These are phyloP conservation scores for Alternaria metachromatica DNA, from an alignment of 2,329 filamentous ascomycete species.

Conservation along the genomic window DNA sequence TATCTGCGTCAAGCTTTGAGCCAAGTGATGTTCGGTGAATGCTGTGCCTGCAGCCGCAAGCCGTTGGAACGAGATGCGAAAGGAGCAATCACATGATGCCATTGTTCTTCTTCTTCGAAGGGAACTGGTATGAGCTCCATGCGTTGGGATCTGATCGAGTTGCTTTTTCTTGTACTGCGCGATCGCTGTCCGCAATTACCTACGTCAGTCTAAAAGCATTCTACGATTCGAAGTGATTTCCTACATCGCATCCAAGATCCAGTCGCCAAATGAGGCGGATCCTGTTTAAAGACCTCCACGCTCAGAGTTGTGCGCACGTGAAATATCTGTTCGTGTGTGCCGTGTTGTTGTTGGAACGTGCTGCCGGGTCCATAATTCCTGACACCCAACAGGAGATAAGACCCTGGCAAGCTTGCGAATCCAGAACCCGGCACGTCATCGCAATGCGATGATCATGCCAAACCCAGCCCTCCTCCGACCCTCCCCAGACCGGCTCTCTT, in stretches of 20 bases:
- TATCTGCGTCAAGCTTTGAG: not conserved
- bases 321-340: not conserved
- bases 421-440: conserved; percentile 11
- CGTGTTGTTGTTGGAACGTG: conserved; percentile 9
- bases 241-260: not conserved
- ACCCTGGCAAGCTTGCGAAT: not conserved
- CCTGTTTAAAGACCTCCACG: not conserved
- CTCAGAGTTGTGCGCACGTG: not conserved
- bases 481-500: conserved; percentile 23
- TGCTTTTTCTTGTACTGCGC: not conserved
- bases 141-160: not conserved
- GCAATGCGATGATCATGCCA: conserved; percentile 17
- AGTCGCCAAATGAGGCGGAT: not conserved
- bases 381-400: conserved; percentile 8
- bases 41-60: not conserved
- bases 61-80: not conserved
- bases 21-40: not conserved
- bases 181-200: not conserved
- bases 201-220: not conserved
- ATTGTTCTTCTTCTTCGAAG: not conserved
- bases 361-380: conserved; percentile 7
- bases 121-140: not conserved
- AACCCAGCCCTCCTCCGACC: conserved; percentile 20
- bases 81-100: not conserved
- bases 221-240: not conserved